These are phyloP conservation scores for Chaetoceros tenuissimus DNA, from an alignment of 108 stramenopile genomes.

Conservation along the genomic window DNA sequence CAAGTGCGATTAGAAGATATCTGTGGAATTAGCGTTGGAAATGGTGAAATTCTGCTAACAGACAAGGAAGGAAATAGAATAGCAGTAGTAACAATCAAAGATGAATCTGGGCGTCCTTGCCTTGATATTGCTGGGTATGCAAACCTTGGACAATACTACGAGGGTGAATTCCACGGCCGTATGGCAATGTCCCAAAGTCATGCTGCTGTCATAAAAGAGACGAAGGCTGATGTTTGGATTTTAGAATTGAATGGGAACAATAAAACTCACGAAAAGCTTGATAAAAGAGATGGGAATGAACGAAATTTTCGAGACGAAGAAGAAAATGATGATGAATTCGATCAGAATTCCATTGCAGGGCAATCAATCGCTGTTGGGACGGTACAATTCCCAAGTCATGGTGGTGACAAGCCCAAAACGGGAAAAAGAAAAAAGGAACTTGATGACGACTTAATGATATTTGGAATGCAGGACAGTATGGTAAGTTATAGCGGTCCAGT, in stretches of 20 bases:
- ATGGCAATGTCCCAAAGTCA: conserved; percentile 17
- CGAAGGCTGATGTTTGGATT: conserved; percentile 14
- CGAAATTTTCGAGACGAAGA: conserved; percentile 11
- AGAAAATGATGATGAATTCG: conserved; percentile 10
- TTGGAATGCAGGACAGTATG: background rate
- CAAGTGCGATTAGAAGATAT: conserved; percentile 8
- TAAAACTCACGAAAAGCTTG: conserved; percentile 12
- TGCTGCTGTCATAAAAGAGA: conserved; percentile 19
- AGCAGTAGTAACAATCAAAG: conserved; percentile 10
- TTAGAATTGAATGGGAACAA: conserved; percentile 2
- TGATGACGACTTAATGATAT: conserved; percentile 1
- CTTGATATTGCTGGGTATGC: conserved; percentile 15
- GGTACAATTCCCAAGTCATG: conserved; percentile 18
- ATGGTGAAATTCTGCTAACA: conserved; percentile 14
- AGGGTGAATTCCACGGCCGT: conserved; percentile 22
- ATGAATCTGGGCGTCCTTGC: conserved; percentile 8
- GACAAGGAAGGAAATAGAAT: conserved; percentile 14
- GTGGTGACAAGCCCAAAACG: conserved; percentile 13
- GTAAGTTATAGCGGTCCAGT: conserved; percentile 19
- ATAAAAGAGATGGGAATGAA: conserved; percentile 17
- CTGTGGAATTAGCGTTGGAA: conserved; percentile 16
- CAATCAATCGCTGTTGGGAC: conserved; percentile 26
- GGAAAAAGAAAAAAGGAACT: conserved; percentile 5
- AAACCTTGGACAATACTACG: conserved; percentile 11
- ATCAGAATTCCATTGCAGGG: conserved; percentile 1